These are phyloP conservation scores for Thymus mandschuricus DNA, from an alignment of 257 asterid species.

Conservation along the genomic window DNA sequence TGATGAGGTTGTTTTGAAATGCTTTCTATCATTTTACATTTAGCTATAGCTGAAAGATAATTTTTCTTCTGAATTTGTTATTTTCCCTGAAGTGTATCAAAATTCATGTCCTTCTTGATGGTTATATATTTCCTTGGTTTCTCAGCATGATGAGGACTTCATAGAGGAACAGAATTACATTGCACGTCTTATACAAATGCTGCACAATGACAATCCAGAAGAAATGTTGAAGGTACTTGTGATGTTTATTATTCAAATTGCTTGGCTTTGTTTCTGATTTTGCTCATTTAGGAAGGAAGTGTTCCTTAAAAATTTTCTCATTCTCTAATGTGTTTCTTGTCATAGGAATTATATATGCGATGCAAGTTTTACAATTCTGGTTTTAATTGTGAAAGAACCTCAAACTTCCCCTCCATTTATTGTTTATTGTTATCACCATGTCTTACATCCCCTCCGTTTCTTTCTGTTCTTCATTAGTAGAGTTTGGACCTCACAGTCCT, in stretches of 20 bases:
- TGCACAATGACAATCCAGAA: constrained; percentile 81
- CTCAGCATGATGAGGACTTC: constrained; percentile 92
- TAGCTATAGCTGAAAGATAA: constrained; percentile 14
- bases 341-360: not conserved
- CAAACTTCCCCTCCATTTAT: not conserved
- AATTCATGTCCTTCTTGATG: constrained; percentile 8
- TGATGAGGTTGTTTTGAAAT: constrained; percentile 70
- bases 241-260: constrained; percentile 10
- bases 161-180: constrained; percentile 92
- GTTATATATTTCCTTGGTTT: constrained; percentile 23
- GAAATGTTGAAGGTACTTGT: constrained; percentile 88
- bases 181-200: constrained; percentile 91
- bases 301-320: constrained; percentile 6
- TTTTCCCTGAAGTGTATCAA: constrained; percentile 8
- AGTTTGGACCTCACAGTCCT: constrained; percentile 1
- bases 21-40: constrained; percentile 27
- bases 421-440: not conserved
- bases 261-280: constrained; percentile 14
- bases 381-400: constrained; percentile 1
- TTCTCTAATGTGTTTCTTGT: constrained; percentile 1
- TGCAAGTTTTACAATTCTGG: constrained; percentile 3
- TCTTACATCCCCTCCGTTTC: not conserved
- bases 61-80: constrained; percentile 6
- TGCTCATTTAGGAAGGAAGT: not conserved
- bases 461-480: not conserved